phyloP scores from a whole-genome alignment of 1,139 yeast species.

The Scheffersomyces stambukii region DNA sequence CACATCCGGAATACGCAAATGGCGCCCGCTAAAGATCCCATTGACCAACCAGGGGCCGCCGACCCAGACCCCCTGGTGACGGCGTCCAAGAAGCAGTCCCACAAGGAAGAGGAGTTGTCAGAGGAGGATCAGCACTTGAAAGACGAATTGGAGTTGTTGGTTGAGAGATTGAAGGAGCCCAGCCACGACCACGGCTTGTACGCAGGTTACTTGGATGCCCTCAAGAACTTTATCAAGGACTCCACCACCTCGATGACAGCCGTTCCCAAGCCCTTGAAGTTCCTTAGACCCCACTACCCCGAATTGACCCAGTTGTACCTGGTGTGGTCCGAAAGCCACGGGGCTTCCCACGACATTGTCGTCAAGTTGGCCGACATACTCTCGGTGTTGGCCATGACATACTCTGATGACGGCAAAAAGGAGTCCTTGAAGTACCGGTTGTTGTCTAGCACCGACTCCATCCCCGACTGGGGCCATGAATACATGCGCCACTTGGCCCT shows the following conservation, averaged over 20 bases:
- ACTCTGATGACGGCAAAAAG: slow-evolving; percentile 76
- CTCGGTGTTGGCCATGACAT: slow-evolving; percentile 94
- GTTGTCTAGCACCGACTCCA: slow-evolving; percentile 51
- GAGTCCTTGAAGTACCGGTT: slow-evolving; percentile 83
- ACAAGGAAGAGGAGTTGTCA: slow-evolving; percentile 73
- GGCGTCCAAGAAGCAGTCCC: slow-evolving; percentile 10
- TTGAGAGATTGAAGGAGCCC: slow-evolving; percentile 60
- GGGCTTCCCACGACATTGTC: slow-evolving; percentile 20
- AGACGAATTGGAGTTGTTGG: slow-evolving; percentile 81
- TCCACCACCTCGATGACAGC: slow-evolving; percentile 99
- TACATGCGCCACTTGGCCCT: slow-evolving; percentile 92
- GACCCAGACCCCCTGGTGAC: slow-evolving; percentile 11
- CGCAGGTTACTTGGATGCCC: slow-evolving; percentile 54
- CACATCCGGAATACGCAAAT: slow-evolving; percentile 7
- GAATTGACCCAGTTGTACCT: slow-evolving; percentile 61
- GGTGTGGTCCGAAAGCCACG: slow-evolving; percentile 66
- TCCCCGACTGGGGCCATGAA: slow-evolving; percentile 97
- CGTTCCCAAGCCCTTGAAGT: slow-evolving; percentile 96
- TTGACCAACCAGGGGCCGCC: slow-evolving; percentile 9
- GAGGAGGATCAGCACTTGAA: slow-evolving; percentile 93
- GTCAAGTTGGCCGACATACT: slow-evolving; percentile 68
- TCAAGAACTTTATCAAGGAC: slow-evolving; percentile 79
- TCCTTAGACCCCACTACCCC: slow-evolving; percentile 83
- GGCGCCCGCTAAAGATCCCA: slow-evolving; percentile 21
- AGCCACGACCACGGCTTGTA: slow-evolving; percentile 46